These are phyloP conservation scores for Pseudohyphozyma bogoriensis DNA, from an alignment of 768 basidiomycete species.

Conservation along the genomic window DNA sequence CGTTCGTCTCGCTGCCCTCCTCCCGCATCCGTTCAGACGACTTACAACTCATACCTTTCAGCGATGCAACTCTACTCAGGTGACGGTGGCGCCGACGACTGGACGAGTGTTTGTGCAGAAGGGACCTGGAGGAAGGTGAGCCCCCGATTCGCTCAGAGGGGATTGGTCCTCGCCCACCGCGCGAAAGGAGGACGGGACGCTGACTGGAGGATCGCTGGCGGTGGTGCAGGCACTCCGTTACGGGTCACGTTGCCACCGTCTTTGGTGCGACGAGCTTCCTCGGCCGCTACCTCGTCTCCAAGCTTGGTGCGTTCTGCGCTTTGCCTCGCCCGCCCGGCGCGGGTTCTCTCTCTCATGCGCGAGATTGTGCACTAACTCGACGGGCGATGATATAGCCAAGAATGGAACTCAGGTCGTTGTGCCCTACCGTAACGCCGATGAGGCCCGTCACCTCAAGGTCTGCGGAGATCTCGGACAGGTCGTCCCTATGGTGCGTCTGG, in stretches of 20 bases:
- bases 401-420: constrained; percentile 85
- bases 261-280: constrained; percentile 95
- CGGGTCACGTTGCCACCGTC: constrained; percentile 87
- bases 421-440: constrained; percentile 90
- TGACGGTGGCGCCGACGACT: constrained; percentile 9
- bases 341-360: neutral
- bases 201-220: neutral
- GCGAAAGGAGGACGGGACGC: neutral
- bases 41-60: neutral
- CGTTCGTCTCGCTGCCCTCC: neutral
- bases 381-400: constrained; percentile 63
- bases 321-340: too few species aligned
- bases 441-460: constrained; percentile 75
- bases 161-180: too few species aligned
- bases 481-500: constrained; percentile 71
- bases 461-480: constrained; percentile 97
- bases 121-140: constrained; percentile 27
- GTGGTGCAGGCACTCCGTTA: constrained; percentile 21
- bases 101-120: constrained; percentile 6
- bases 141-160: neutral
- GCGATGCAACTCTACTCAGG: constrained; percentile 9
- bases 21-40: neutral
- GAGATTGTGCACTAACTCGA: neutral
- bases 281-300: constrained; percentile 84
- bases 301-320: constrained; percentile 61